These are phyloP conservation scores for Dothiorella sarmentorum DNA, from an alignment of 2,329 filamentous ascomycete genomes.

Conservation along the genomic window DNA sequence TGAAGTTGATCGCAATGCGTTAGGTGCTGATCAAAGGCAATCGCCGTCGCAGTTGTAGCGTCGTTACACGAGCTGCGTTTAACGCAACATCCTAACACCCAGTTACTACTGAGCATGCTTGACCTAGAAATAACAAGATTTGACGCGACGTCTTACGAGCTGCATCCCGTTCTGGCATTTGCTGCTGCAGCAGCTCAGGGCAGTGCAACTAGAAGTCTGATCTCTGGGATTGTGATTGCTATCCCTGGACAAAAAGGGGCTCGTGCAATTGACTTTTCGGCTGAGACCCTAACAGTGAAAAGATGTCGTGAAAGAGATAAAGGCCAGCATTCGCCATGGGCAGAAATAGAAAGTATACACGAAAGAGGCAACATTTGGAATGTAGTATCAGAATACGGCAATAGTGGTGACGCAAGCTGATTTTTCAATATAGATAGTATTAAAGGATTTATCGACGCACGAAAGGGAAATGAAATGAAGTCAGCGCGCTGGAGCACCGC, in stretches of 20 bases:
- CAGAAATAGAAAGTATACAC: background rate
- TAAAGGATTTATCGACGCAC: constrained; percentile 13
- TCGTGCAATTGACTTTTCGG: constrained; percentile 3
- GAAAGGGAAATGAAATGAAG: constrained; percentile 12
- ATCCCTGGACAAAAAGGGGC: background rate
- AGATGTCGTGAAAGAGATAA: background rate
- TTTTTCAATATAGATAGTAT: background rate
- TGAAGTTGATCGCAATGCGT: constrained; percentile 4
- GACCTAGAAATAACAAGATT: background rate
- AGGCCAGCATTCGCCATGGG: background rate
- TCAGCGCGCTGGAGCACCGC: background rate
- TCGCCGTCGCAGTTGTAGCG: background rate
- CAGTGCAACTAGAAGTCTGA: background rate
- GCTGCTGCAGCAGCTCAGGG: constrained; percentile 8
- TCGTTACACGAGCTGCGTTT: background rate
- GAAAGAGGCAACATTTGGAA: constrained; percentile 4
- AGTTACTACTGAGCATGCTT: background rate
- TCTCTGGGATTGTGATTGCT: background rate
- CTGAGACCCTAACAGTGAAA: constrained; percentile 2
- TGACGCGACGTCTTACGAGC: background rate
- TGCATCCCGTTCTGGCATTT: constrained; percentile 4
- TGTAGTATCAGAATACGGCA: background rate
- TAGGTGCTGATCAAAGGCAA: background rate
- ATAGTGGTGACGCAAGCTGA: constrained; percentile 1
- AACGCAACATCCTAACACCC: background rate